phyloP scores from a whole-genome alignment of 1,284 basidiomycete genomes.

The Irpex sp. region DNA sequence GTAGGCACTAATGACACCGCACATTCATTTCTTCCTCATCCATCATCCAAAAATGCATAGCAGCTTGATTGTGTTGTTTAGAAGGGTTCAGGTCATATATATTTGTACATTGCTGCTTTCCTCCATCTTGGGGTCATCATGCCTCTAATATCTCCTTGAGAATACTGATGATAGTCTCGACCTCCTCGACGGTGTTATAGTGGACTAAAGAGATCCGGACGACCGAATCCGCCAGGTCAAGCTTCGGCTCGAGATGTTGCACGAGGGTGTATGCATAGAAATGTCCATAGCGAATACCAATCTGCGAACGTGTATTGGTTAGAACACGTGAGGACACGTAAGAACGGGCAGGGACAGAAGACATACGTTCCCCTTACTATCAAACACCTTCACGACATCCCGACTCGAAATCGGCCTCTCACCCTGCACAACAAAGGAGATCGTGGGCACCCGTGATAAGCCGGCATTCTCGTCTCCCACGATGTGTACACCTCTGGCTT shows the following conservation, averaged over 20 bases:
- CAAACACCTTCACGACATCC: conserved; percentile 62
- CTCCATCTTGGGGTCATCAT: neutral
- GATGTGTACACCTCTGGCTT: conserved; percentile 56
- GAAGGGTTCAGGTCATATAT: no score
- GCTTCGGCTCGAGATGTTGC: conserved; percentile 45
- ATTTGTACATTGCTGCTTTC: neutral
- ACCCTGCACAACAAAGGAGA: conserved; percentile 68
- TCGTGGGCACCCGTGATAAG: conserved; percentile 58
- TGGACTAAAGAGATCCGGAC: conserved; percentile 79
- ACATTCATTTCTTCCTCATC: neutral
- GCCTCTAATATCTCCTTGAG: conserved; percentile 43
- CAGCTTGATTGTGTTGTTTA: no score
- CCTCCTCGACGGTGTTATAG: conserved; percentile 75
- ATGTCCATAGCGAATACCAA: conserved; percentile 76
- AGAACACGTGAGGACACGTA: neutral
- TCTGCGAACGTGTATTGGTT: conserved; percentile 32
- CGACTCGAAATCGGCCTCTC: conserved; percentile 50
- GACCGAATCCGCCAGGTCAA: conserved; percentile 62
- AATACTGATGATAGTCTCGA: conserved; percentile 50
- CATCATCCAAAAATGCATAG: neutral
- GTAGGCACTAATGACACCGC: no score
- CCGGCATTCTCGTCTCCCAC: conserved; percentile 55
- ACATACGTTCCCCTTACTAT: conserved; percentile 58
- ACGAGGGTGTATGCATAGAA: conserved; percentile 75
- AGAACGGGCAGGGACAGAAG: neutral